Evolutionary conservation across 495 filamentous ascomycete genomes (phyloP), one percentile per base, ranked within the genome.

Genomic region (Talaromyces ruber): DNA sequence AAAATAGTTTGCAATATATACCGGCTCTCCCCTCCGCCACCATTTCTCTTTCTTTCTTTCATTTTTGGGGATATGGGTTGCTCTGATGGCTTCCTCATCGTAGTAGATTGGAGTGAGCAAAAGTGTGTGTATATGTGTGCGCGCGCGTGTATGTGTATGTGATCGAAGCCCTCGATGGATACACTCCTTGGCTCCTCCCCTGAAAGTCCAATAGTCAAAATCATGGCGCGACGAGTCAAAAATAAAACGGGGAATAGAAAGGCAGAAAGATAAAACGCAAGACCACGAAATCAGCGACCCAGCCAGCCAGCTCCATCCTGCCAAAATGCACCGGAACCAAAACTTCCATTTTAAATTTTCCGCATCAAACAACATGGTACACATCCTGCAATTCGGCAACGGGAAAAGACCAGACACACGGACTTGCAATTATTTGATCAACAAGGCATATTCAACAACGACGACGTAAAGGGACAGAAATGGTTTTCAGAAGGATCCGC

Each of bases 331-430:
- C 75, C 76, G 71, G 72, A 75, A 77, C 74, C 73, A 74, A 68
- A 79, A 77, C 75, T 64, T 71, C 74, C 76, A 76, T 78, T 76
- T 75, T 76, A 74, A 55, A 57, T 75, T 74, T 75, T 73, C 76
- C 79, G 79, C 72, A 79, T 78, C 78, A 80, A 34, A 81, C 78
- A 75, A 79, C 39, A 18, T 52, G 43, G 78, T 78, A 81, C 69
- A 82, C 80, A 81, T 77, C 77, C 9, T 54, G 78, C 79, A 81
- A 82, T 82, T 81, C 82, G 81, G 79, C 84, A 54, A 28, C 82
- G 80, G 78, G 80, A 80, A 80, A 76, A 72, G 76, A 73, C 26
- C 9, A 34, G 51, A 54, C 51, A 54, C 22, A 28, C 12, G 11
- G 14, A 28, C 26, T 54, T 14, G 26, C 51, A 25, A 26, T 3